Conservation (phyloP, 2,329 filamentous ascomycete genomes). For the Sarocladium strictum region DNA sequence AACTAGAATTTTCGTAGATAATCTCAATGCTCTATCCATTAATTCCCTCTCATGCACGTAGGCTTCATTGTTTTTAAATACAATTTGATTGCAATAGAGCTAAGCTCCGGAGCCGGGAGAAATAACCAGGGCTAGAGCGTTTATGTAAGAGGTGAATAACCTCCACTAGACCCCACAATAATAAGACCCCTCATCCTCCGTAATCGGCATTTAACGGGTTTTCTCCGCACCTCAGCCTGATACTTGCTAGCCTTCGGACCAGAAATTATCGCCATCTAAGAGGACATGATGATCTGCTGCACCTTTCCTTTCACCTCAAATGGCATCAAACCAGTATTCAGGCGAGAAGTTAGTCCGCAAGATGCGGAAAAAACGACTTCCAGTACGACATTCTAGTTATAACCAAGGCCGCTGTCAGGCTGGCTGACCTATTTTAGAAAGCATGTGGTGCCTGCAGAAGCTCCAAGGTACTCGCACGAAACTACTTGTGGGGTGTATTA, state of each 20-base stretch:
- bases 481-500: not conserved
- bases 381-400: conserved; percentile 12
- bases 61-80: no score
- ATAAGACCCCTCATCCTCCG: no score
- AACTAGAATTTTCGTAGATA: no score
- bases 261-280: no score
- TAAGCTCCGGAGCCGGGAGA: no score
- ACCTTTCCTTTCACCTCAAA: no score
- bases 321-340: not conserved
- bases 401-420: not conserved
- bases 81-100: no score
- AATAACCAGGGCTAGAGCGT: no score
- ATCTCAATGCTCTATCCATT: no score
- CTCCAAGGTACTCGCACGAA: conserved; percentile 17
- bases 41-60: no score
- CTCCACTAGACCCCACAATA: no score
- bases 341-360: not conserved
- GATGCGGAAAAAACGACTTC: conserved; percentile 16
- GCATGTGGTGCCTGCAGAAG: conserved; percentile 20
- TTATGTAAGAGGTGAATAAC: no score
- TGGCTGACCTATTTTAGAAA: conserved; percentile 15
- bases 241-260: not conserved
- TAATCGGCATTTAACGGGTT: not conserved
- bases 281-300: not conserved
- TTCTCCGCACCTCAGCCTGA: not conserved